Conservation (phyloP, 1,284 basidiomycete species). For the Macrocystidia cucumis region DNA sequence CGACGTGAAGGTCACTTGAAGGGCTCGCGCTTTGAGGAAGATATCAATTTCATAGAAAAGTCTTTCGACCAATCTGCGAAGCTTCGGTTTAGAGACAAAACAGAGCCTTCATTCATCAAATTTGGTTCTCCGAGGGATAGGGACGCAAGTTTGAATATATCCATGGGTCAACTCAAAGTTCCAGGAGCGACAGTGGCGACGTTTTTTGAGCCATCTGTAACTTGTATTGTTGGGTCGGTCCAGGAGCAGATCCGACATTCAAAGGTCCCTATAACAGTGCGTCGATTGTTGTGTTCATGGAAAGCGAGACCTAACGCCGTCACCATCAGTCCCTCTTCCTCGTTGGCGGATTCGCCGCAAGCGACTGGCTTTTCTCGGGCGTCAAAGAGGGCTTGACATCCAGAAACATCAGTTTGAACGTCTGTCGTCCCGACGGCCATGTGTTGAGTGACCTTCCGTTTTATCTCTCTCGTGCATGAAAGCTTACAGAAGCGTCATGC, state of each 20-base stretch:
- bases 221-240: slow-evolving; percentile 23
- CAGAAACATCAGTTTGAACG: slow-evolving; percentile 11
- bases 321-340: too few species aligned
- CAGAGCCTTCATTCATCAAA: slow-evolving; percentile 37
- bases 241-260: too few species aligned
- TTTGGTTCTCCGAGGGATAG: slow-evolving; percentile 41
- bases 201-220: slow-evolving; percentile 32
- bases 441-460: slow-evolving; percentile 13
- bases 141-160: slow-evolving; percentile 28
- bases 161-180: slow-evolving; percentile 30
- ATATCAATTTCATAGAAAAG: slow-evolving; percentile 32
- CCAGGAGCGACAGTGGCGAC: slow-evolving; percentile 25
- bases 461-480: too few species aligned
- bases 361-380: slow-evolving; percentile 25
- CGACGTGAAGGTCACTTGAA: slow-evolving; percentile 17
- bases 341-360: slow-evolving; percentile 42
- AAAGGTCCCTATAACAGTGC: too few species aligned
- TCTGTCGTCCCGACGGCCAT: slow-evolving; percentile 19
- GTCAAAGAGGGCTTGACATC: slow-evolving; percentile 13
- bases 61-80: slow-evolving; percentile 48
- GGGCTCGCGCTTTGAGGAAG: slow-evolving; percentile 22
- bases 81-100: slow-evolving; percentile 30
- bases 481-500: too few species aligned
- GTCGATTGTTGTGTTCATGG: too few species aligned
- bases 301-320: too few species aligned